A percentile compares a stretch with the other conserved stretches of the same genome.
phyloP scores from a whole-genome alignment of 805 yeast genomes.

The Yamadazyma phyllophila region DNA sequence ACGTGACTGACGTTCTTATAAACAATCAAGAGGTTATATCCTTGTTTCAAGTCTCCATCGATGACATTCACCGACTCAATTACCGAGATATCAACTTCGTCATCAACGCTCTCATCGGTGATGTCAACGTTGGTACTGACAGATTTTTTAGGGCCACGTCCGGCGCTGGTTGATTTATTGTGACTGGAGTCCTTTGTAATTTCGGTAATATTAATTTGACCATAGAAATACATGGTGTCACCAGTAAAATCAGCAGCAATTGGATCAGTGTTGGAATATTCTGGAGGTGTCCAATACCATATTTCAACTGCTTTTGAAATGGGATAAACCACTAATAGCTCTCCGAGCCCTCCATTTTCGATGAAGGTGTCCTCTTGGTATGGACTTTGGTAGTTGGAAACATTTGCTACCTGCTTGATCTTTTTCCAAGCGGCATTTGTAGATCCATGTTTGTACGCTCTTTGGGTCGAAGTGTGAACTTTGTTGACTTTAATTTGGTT shows the following conservation, averaged over 20 bases:
- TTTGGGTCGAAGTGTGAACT: conserved; percentile 27
- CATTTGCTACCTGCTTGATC: conserved; percentile 32
- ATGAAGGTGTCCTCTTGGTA: conserved; percentile 13
- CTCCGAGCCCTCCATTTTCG: conserved; percentile 33
- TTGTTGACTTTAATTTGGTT: conserved; percentile 23
- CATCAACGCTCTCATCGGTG: background rate
- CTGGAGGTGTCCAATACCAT: conserved; percentile 33
- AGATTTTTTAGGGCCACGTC: no score
- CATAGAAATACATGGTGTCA: conserved; percentile 23
- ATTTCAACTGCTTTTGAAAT: conserved; percentile 21
- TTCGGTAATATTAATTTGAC: conserved; percentile 11
- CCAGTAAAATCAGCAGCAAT: conserved; percentile 18
- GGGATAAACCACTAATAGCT: conserved; percentile 26
- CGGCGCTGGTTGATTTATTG: background rate
- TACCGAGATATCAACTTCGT: background rate
- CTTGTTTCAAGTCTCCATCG: conserved; percentile 8
- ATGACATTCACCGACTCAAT: conserved; percentile 11
- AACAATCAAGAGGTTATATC: conserved; percentile 10
- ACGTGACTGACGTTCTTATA: background rate
- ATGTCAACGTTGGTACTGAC: background rate
- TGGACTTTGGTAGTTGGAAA: background rate
- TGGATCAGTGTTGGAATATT: background rate
- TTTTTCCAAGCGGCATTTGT: conserved; percentile 43
- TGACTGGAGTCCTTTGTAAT: background rate
- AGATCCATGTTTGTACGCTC: conserved; percentile 39